Evolutionary conservation across 371 early-diverging fungal genomes (phyloP).

Genomic region (Syncephalastrum sp.): DNA sequence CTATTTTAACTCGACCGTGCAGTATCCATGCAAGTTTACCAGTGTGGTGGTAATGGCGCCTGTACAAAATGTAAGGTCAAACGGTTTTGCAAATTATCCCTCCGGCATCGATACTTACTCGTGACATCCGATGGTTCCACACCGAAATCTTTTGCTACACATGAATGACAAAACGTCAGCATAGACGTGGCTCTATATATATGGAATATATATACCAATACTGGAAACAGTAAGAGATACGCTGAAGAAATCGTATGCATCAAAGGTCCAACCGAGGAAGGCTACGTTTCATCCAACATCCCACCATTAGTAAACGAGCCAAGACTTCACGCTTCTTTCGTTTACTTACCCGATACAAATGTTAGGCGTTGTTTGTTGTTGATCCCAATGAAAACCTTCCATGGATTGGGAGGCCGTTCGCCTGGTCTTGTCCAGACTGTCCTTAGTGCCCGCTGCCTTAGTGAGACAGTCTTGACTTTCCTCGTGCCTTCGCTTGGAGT

Average conservation of each 20-base stretch:
- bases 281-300: constrained; percentile 24
- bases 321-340: neutral
- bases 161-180: constrained; percentile 12
- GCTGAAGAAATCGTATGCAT: constrained; percentile 73
- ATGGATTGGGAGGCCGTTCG: constrained; percentile 26
- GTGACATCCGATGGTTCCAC: constrained; percentile 56
- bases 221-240: constrained; percentile 48
- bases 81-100: neutral
- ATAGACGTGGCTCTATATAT: too few species aligned
- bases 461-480: too few species aligned
- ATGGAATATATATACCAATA: constrained; percentile 28
- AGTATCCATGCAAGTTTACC: constrained; percentile 12
- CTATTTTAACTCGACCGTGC: neutral
- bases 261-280: constrained; percentile 73
- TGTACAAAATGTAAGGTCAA: constrained; percentile 10
- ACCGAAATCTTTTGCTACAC: constrained; percentile 56
- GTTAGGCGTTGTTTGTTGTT: constrained; percentile 40
- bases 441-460: too few species aligned
- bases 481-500: too few species aligned
- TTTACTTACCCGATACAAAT: constrained; percentile 38
- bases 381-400: constrained; percentile 34
- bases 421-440: constrained; percentile 35
- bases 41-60: constrained; percentile 47
- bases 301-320: neutral
- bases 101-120: constrained; percentile 22